Evolutionary conservation across 257 asterid species (phyloP).

Genomic region (Solanum sitiens): DNA sequence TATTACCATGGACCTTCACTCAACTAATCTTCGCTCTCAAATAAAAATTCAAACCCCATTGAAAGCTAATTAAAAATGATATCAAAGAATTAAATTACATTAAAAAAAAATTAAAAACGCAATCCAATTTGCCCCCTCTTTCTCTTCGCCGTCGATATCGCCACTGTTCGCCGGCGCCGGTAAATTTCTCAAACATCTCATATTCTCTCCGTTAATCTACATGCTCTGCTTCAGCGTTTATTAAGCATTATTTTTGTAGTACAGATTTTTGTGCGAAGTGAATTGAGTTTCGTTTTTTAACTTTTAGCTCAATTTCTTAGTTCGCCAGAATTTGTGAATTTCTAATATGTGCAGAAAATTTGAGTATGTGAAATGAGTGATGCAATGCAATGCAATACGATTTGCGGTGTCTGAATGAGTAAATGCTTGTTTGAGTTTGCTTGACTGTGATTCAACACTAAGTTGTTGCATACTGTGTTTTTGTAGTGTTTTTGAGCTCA

Average conservation of each 20-base stretch:
- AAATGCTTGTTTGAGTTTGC: not conserved
- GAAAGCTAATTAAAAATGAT: not conserved
- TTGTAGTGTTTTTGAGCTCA: not conserved
- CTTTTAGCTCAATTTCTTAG: not conserved
- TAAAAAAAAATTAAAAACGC: not conserved
- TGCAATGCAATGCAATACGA: not conserved
- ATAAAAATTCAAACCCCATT: not conserved
- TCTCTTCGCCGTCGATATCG: not conserved
- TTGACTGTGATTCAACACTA: not conserved
- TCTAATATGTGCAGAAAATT: not conserved
- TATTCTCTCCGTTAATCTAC: not conserved
- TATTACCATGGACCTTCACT: not conserved
- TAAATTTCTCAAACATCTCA: not conserved
- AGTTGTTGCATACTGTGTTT: not conserved
- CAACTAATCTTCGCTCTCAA: not conserved
- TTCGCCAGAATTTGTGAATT: not conserved
- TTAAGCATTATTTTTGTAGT: not conserved
- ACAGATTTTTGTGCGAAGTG: not conserved
- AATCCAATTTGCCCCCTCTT: slow-evolving; percentile 4
- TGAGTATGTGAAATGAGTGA: not conserved
- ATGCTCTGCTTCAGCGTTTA: not conserved
- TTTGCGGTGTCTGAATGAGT: not conserved
- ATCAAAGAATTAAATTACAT: not conserved
- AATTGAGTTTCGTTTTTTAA: not conserved
- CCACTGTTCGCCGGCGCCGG: slow-evolving; percentile 2